phyloP scores from a whole-genome alignment of 257 asterid species.

The Apocynum venetum region DNA sequence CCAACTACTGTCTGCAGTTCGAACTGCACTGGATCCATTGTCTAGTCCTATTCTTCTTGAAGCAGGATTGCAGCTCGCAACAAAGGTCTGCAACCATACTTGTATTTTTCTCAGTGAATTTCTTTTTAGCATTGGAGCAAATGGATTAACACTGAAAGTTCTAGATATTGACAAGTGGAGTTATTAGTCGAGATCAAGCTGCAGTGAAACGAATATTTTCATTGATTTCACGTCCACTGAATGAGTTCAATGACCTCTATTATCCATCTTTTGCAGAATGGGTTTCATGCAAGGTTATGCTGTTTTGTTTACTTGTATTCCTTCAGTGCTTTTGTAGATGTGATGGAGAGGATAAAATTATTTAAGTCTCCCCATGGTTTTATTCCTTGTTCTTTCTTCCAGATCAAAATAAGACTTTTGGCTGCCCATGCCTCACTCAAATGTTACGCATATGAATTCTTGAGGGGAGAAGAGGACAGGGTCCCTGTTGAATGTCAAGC shows the following conservation, averaged over 20 bases:
- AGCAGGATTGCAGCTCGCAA: conserved; percentile 92
- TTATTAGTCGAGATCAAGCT: conserved; percentile 88
- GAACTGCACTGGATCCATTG: conserved; percentile 82
- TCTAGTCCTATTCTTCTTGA: conserved; percentile 88
- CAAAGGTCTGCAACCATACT: conserved; percentile 52
- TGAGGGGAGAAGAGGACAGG: conserved; percentile 63
- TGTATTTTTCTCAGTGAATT: conserved; percentile 3
- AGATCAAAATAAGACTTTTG: conserved; percentile 95
- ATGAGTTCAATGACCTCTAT: conserved; percentile 83
- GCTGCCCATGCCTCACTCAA: conserved; percentile 95
- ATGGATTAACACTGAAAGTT: conserved; percentile 29
- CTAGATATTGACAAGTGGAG: conserved; percentile 95
- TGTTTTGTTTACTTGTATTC: background rate
- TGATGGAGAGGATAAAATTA: background rate
- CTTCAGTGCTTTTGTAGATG: background rate
- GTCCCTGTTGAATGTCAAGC: conserved; percentile 72
- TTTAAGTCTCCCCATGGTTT: conserved; percentile 16
- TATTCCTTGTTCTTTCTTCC: conserved; percentile 27
- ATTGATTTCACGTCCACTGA: conserved; percentile 86
- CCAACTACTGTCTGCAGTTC: conserved; percentile 91
- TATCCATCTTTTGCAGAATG: conserved; percentile 99
- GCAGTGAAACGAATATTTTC: conserved; percentile 95
- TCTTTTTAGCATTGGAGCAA: conserved; percentile 23
- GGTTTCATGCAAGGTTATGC: conserved; percentile 95
- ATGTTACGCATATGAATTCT: conserved; percentile 73